phyloP scores from a whole-genome alignment of 371 early-diverging fungal species.

The Rhizomucor pusillus region DNA sequence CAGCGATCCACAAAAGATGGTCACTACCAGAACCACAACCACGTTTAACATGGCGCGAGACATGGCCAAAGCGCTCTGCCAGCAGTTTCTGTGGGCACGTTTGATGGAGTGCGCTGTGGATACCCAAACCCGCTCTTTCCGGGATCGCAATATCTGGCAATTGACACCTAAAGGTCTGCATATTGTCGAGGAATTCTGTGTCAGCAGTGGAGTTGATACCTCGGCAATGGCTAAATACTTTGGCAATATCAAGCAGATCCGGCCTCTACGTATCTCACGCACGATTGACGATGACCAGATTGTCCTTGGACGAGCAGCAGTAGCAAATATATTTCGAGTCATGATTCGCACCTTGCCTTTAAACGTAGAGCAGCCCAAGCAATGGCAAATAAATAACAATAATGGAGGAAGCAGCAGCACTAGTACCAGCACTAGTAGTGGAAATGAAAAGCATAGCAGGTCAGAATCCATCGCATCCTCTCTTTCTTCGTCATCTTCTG shows the following conservation, averaged over 20 bases:
- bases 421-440: background rate
- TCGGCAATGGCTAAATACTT: slow-evolving; percentile 23
- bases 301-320: slow-evolving; percentile 16
- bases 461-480: slow-evolving; percentile 12
- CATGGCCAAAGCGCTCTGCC: slow-evolving; percentile 63
- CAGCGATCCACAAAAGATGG: slow-evolving; percentile 42
- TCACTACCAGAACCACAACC: slow-evolving; percentile 56
- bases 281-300: slow-evolving; percentile 39
- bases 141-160: slow-evolving; percentile 52
- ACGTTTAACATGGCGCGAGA: slow-evolving; percentile 61
- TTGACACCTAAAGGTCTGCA: slow-evolving; percentile 60
- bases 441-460: background rate
- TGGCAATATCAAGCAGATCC: slow-evolving; percentile 28
- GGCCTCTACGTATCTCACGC: slow-evolving; percentile 31
- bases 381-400: background rate
- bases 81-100: slow-evolving; percentile 57
- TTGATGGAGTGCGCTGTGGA: slow-evolving; percentile 55
- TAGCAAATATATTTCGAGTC: slow-evolving; percentile 28
- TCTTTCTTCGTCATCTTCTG: slow-evolving; percentile 8
- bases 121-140: slow-evolving; percentile 47
- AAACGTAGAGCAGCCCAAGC: slow-evolving; percentile 20
- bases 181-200: slow-evolving; percentile 47
- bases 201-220: slow-evolving; percentile 32
- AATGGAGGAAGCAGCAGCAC: background rate
- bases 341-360: slow-evolving; percentile 40